Percentiles rank a stretch among this genome's conserved stretches.
These are phyloP conservation scores for Trichodelitschia bisporula DNA, from an alignment of 495 filamentous ascomycete species.

Conservation along the genomic window DNA sequence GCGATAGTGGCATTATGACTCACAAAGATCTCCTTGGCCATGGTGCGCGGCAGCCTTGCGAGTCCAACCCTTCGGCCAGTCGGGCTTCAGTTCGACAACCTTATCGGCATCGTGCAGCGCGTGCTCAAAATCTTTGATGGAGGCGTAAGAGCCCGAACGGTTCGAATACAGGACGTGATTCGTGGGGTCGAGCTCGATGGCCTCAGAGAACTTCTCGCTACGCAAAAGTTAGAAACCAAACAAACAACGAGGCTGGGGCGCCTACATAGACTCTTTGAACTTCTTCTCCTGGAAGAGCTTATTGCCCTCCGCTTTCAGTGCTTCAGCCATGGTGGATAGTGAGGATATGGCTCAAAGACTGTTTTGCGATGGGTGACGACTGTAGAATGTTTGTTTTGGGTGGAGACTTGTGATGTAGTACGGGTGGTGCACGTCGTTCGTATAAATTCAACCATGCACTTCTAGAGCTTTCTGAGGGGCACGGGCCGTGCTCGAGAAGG, in stretches of 20 bases:
- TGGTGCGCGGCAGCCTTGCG: slow-evolving; percentile 81
- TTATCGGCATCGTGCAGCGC: slow-evolving; percentile 81
- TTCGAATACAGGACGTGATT: slow-evolving; percentile 98
- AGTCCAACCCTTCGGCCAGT: slow-evolving; percentile 92
- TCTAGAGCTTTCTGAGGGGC: too few species aligned
- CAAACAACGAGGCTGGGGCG: slow-evolving; percentile 6
- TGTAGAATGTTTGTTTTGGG: too few species aligned
- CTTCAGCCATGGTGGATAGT: slow-evolving; percentile 22
- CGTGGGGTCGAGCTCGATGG: slow-evolving; percentile 61
- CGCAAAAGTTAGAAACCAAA: slow-evolving; percentile 2
- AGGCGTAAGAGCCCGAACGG: slow-evolving; percentile 85
- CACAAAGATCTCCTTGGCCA: slow-evolving; percentile 60
- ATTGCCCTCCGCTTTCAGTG: slow-evolving; percentile 88
- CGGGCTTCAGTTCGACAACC: slow-evolving; percentile 78
- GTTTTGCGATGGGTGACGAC: too few species aligned
- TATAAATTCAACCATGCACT: too few species aligned
- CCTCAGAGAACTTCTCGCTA: slow-evolving; percentile 83
- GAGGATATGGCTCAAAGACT: too few species aligned
- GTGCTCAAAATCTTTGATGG: slow-evolving; percentile 60
- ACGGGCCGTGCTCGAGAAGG: too few species aligned
- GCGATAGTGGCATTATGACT: slow-evolving; percentile 8
- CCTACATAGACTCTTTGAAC: slow-evolving; percentile 86
- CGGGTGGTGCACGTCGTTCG: too few species aligned
- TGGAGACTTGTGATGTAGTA: too few species aligned
- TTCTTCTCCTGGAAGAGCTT: slow-evolving; percentile 94